These are phyloP conservation scores for Kwoniella sp. DNA, from an alignment of 768 basidiomycete species.

Conservation along the genomic window DNA sequence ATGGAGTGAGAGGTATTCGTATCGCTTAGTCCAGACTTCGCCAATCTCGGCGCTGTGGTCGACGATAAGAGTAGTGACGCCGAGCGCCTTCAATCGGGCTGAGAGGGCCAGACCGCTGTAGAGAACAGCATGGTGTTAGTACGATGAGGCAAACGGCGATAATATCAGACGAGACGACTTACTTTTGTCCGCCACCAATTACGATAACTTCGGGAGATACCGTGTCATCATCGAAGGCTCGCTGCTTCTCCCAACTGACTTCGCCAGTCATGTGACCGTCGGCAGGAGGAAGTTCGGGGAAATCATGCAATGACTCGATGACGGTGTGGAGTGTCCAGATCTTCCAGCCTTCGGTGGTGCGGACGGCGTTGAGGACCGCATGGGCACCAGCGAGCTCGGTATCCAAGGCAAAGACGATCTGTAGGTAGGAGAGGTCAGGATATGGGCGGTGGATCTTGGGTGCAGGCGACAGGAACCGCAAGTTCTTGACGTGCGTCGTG, in stretches of 20 bases:
- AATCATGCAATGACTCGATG: slow-evolving; percentile 62
- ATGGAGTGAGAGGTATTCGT: slow-evolving; percentile 69
- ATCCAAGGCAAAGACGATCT: slow-evolving; percentile 63
- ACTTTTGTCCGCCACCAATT: slow-evolving; percentile 36
- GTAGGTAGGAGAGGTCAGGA: slow-evolving; percentile 64
- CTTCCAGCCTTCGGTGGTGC: slow-evolving; percentile 62
- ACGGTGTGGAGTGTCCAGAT: slow-evolving; percentile 65
- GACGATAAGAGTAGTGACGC: slow-evolving; percentile 63
- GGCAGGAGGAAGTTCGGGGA: slow-evolving; percentile 57
- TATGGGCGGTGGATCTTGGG: slow-evolving; percentile 35
- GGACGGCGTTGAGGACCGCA: slow-evolving; percentile 65
- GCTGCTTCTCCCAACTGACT: slow-evolving; percentile 15
- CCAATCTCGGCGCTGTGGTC: slow-evolving; percentile 58
- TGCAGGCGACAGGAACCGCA: slow-evolving; percentile 27
- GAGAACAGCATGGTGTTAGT: slow-evolving; percentile 33
- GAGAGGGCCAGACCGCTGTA: slow-evolving; percentile 62
- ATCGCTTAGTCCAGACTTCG: slow-evolving; percentile 58
- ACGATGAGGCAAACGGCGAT: neutral
- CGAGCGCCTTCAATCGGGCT: slow-evolving; percentile 65
- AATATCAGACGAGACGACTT: no score
- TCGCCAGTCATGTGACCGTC: slow-evolving; percentile 26
- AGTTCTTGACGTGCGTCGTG: slow-evolving; percentile 8
- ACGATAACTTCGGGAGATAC: slow-evolving; percentile 21
- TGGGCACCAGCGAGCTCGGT: slow-evolving; percentile 60
- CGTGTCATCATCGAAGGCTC: slow-evolving; percentile 17